Percentiles rank a stretch among this genome's conserved stretches.
Conservation (phyloP, 306 rosid genomes). For the Spatholobus suberectus region DNA sequence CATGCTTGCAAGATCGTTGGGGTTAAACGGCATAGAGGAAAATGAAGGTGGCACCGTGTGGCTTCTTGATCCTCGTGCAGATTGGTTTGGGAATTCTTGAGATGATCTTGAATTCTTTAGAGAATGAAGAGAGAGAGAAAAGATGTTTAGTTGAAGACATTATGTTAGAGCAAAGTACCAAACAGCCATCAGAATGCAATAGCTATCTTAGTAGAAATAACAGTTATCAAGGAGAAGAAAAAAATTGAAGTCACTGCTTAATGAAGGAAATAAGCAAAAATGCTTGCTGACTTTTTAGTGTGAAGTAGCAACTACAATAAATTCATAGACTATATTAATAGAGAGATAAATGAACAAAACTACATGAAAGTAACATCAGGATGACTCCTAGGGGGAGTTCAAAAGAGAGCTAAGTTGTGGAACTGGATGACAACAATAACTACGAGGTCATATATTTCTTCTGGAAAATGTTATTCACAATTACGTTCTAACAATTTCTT, state of each 20-base stretch:
- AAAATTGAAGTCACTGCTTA: conserved; percentile 1
- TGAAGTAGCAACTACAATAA: not conserved
- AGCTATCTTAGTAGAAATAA: not conserved
- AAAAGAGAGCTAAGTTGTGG: not conserved
- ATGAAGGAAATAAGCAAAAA: not conserved
- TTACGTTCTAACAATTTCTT: not conserved
- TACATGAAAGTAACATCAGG: not conserved
- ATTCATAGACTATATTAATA: conserved; percentile 5
- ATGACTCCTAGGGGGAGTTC: not conserved
- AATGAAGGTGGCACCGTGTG: conserved; percentile 57
- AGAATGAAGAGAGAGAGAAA: not conserved
- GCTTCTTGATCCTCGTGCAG: conserved; percentile 60
- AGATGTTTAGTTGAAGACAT: not conserved
- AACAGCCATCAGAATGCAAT: not conserved
- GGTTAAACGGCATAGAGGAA: conserved; percentile 60
- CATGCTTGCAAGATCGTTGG: conserved; percentile 59
- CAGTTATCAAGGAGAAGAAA: not conserved
- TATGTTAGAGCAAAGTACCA: not conserved
- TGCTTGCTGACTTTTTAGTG: not conserved
- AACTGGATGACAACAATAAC: conserved; percentile 10
- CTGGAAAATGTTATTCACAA: not conserved
- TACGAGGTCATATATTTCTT: conserved; percentile 20
- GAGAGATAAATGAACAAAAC: not conserved
- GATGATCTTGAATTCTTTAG: conserved; percentile 57
- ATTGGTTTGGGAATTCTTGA: conserved; percentile 58